phyloP scores from a whole-genome alignment of 345 rosid genomes.

The Geranium brycei region DNA sequence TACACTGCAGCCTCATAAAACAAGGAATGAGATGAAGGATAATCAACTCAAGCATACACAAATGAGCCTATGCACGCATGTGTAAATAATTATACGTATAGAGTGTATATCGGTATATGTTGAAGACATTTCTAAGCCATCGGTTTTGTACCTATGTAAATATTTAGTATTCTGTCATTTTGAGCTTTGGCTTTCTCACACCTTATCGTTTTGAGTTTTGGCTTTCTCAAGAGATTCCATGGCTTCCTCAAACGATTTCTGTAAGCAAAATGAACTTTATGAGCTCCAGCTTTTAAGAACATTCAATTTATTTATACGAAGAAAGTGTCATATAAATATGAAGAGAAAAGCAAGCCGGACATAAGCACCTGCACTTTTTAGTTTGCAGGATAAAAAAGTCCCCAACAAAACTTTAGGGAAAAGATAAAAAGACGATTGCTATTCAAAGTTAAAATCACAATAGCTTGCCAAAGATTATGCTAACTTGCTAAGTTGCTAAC shows the following conservation, averaged over 20 bases:
- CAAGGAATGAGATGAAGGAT: too few species aligned
- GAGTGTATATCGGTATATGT: too few species aligned
- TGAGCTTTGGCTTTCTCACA: background rate
- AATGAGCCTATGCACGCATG: too few species aligned
- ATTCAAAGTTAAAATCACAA: background rate
- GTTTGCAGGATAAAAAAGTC: background rate
- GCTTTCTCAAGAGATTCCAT: conserved; percentile 63
- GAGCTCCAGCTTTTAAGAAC: background rate
- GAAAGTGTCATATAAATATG: background rate
- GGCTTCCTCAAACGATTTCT: conserved; percentile 92
- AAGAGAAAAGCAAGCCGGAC: background rate
- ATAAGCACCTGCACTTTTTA: background rate
- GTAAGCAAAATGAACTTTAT: conserved; percentile 7
- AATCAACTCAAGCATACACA: too few species aligned
- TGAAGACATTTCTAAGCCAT: too few species aligned
- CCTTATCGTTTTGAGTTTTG: conserved; percentile 32
- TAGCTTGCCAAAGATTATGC: background rate
- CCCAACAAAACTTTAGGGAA: too few species aligned
- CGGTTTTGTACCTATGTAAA: too few species aligned
- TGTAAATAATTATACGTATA: too few species aligned
- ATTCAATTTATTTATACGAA: background rate
- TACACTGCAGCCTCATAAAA: too few species aligned
- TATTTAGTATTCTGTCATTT: too few species aligned
- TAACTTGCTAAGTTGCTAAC: background rate
- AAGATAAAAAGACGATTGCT: background rate